These are phyloP conservation scores for Colletotrichum tabaci DNA, from an alignment of 2,329 filamentous ascomycete species.

Conservation along the genomic window DNA sequence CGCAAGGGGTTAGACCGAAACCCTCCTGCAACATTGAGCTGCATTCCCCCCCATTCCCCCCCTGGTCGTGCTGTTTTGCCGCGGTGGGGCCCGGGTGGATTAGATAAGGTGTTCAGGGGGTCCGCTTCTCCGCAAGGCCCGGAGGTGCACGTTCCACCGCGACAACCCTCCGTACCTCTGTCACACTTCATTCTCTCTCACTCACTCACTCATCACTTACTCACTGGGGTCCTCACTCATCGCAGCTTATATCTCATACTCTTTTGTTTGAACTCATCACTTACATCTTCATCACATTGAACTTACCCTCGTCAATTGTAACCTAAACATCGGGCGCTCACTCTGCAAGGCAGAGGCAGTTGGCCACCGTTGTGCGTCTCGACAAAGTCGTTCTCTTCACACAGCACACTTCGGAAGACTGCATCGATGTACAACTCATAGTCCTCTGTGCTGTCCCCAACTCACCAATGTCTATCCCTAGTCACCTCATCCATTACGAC, in stretches of 20 bases:
- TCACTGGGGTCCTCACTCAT: not conserved
- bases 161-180: not conserved
- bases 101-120: constrained; percentile 22
- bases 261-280: not conserved
- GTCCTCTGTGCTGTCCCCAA: no score
- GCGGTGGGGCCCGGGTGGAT: constrained; percentile 3
- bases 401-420: no score
- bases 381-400: no score
- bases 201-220: not conserved
- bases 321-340: no score
- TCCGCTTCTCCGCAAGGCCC: constrained; percentile 22
- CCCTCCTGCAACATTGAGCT: constrained; percentile 35
- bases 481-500: no score
- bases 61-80: constrained; percentile 28
- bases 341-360: no score
- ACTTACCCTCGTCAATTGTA: no score
- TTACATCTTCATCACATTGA: not conserved
- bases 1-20: constrained; percentile 39
- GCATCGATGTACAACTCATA: no score
- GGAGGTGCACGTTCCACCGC: constrained; percentile 7
- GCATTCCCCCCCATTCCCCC: constrained; percentile 16
- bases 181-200: not conserved
- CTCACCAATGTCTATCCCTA: no score
- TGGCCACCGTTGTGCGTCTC: no score
- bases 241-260: not conserved